Evolutionary conservation across 257 asterid genomes (phyloP).

Genomic region (Linaria vulgaris): DNA sequence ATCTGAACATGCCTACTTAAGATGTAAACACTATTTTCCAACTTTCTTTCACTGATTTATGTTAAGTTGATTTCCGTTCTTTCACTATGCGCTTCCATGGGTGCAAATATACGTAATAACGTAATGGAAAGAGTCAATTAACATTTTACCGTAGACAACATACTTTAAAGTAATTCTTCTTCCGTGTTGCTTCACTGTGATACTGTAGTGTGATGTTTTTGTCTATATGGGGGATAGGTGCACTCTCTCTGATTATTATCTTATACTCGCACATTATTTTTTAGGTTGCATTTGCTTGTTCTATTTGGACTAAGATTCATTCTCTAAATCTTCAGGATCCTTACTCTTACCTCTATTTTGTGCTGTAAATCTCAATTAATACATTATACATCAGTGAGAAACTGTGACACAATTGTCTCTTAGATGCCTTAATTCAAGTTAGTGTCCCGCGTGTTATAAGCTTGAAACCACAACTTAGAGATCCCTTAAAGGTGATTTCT

Average conservation of each 20-base stretch:
- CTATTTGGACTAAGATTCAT: conserved; percentile 16
- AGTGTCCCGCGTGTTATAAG: conserved; percentile 90
- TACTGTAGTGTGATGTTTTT: background rate
- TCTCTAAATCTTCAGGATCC: conserved; percentile 27
- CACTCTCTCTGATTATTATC: background rate
- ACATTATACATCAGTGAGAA: conserved; percentile 78
- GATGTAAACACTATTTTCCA: background rate
- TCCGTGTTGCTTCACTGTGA: background rate
- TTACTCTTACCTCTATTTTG: conserved; percentile 24
- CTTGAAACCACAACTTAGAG: conserved; percentile 82
- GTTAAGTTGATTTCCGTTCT: conserved; percentile 23
- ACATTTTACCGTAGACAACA: conserved; percentile 16
- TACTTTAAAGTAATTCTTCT: background rate
- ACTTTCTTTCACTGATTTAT: background rate
- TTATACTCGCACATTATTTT: conserved; percentile 6
- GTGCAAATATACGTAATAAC: no score
- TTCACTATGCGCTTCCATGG: no score
- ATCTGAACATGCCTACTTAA: conserved; percentile 34
- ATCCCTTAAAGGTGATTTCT: conserved; percentile 83
- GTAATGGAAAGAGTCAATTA: background rate
- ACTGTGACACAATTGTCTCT: conserved; percentile 60
- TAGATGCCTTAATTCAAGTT: conserved; percentile 91
- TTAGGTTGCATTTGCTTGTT: conserved; percentile 15
- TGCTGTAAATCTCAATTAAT: conserved; percentile 93
- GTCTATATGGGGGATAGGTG: background rate